Evolutionary conservation across 208 protist genomes (phyloP), one percentile per base, ranked within the genome.

Genomic region (Phytomonas francai): DNA sequence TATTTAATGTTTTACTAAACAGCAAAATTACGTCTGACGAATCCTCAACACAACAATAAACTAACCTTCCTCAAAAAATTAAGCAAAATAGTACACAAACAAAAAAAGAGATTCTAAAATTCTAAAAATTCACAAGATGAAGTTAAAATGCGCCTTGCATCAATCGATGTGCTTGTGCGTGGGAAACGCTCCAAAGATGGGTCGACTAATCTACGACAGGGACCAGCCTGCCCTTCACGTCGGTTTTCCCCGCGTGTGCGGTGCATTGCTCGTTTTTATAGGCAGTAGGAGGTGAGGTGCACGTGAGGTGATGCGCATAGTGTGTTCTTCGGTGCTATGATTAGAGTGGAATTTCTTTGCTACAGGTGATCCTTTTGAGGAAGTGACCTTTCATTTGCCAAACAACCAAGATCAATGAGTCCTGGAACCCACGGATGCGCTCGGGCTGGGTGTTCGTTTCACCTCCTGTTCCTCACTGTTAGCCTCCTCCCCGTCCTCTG

Each of bases 151-250:
- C 80, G 74, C 80, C 73, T 65, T 69, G 54, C 51, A 58, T 71
- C 32, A n/a, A 59, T 58, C 57, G 68, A 64, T 85, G 70, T 66
- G 74, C 60, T 45, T 63, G 34, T 68, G 80, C 67, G 77, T 78
- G 80, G 79, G 79, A 84, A 84, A 84, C 79, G 79, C 79, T 51
- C 59, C 76, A 84, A 78, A 84, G 79, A 83, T 54, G 45, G 19
- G 1, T 54, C 22, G 45, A 25, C 16, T 25, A 8, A 19, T 54
- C 19, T 54, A 25, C 45, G 3, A 25, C 25, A 1, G 45, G 2
- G 45, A 5, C 0, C 19, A 5, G 45, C 45, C 2, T 54, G 19
- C 45, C 19, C 19, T 54, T 54, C 25, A 12, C 6, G 11, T 19
- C 19, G 19, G 2, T 2, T 12, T 54, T 54, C 22, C 25, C 8